phyloP scores from a whole-genome alignment of 805 yeast species.

The Sungouiella blattae region DNA sequence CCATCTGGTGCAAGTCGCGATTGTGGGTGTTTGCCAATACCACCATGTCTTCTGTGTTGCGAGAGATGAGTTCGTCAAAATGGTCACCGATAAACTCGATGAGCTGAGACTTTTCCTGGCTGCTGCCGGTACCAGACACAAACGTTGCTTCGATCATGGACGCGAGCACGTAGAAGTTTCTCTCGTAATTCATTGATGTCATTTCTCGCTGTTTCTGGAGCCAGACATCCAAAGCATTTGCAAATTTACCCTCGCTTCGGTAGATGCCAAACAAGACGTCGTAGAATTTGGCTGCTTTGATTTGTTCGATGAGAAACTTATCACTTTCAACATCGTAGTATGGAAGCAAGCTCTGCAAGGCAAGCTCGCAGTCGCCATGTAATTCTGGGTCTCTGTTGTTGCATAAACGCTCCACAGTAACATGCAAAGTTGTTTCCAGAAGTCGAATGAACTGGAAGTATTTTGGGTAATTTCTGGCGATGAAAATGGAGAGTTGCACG shows the following conservation, averaged over 20 bases:
- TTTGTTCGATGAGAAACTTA: constrained; percentile 44
- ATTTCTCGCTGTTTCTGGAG: constrained; percentile 21
- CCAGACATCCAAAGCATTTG: constrained; percentile 57
- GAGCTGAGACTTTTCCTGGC: constrained; percentile 24
- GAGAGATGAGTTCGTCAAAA: constrained; percentile 20
- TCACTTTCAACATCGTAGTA: constrained; percentile 58
- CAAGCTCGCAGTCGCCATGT: constrained; percentile 66
- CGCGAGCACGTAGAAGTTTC: constrained; percentile 12
- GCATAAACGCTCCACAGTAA: constrained; percentile 50
- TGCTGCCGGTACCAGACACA: constrained; percentile 13
- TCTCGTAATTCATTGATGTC: constrained; percentile 6
- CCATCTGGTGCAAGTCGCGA: constrained; percentile 38
- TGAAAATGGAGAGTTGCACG: constrained; percentile 56
- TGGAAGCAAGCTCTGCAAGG: constrained; percentile 68
- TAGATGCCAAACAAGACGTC: constrained; percentile 59
- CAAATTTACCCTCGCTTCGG: constrained; percentile 47
- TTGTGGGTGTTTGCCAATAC: constrained; percentile 30
- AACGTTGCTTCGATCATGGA: constrained; percentile 26
- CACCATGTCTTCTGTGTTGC: constrained; percentile 35
- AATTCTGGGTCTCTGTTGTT: constrained; percentile 26
- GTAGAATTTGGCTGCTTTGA: constrained; percentile 54
- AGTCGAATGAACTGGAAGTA: constrained; percentile 78
- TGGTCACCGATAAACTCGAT: constrained; percentile 20
- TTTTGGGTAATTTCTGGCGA: constrained; percentile 80
- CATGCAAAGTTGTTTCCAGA: constrained; percentile 54